Conservation (phyloP, 176 grass and related monocot species). For the Ananas comosus region DNA sequence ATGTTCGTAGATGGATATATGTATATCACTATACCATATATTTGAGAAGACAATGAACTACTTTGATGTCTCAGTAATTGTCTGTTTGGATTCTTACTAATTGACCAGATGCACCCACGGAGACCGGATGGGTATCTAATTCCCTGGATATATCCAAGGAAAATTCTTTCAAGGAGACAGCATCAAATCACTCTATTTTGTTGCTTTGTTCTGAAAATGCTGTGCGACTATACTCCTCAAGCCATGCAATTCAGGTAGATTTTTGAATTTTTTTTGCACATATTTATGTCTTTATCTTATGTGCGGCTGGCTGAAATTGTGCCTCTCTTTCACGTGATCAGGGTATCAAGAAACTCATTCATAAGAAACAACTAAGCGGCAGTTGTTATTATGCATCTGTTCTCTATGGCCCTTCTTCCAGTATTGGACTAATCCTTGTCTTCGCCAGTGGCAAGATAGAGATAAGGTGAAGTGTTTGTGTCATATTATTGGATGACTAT, state of each 20-base stretch:
- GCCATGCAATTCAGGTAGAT: constrained; percentile 68
- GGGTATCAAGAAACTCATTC: constrained; percentile 74
- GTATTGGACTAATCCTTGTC: constrained; percentile 62
- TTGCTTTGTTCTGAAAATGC: constrained; percentile 92
- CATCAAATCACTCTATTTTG: constrained; percentile 46
- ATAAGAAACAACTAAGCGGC: constrained; percentile 62
- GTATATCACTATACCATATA: no score
- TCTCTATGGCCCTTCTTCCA: constrained; percentile 46
- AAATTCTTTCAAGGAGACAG: constrained; percentile 19
- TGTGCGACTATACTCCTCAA: constrained; percentile 62
- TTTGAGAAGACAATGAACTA: neutral
- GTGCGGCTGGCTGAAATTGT: neutral
- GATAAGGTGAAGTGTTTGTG: constrained; percentile 46
- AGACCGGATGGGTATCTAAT: constrained; percentile 23
- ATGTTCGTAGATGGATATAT: no score
- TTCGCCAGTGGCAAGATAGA: constrained; percentile 73
- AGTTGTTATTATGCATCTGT: constrained; percentile 68
- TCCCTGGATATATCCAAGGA: constrained; percentile 21
- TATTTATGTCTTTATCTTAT: neutral
- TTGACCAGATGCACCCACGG: constrained; percentile 29
- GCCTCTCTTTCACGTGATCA: constrained; percentile 14
- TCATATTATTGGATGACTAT: neutral
- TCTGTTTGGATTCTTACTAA: constrained; percentile 9
- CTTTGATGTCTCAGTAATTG: neutral
- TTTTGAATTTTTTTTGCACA: constrained; percentile 12